These are phyloP conservation scores for Aspergillus floridensis DNA, from an alignment of 2,329 filamentous ascomycete species.

Conservation along the genomic window DNA sequence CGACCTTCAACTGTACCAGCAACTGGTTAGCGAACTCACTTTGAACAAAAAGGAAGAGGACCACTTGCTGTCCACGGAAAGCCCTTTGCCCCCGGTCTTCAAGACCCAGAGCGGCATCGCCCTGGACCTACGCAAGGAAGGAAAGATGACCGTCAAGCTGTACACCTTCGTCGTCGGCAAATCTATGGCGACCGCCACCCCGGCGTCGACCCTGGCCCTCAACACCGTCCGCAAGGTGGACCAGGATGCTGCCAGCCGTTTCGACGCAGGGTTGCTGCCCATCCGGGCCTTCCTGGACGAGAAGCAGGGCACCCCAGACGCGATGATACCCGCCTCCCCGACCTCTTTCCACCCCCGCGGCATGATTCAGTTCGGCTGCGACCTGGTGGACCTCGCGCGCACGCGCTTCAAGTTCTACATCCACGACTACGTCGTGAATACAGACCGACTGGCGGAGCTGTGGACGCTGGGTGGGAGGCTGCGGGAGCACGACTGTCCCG, in stretches of 20 bases:
- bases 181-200: background rate
- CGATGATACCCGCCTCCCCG: background rate
- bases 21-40: background rate
- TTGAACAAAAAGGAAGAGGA: background rate
- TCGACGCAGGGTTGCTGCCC: background rate
- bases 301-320: background rate
- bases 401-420: background rate
- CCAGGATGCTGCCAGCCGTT: background rate
- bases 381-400: background rate
- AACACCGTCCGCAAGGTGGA: background rate
- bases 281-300: background rate
- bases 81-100: background rate
- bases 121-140: background rate
- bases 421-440: background rate
- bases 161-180: background rate
- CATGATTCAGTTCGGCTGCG: background rate
- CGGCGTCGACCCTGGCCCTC: background rate
- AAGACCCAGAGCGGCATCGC: background rate
- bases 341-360: background rate
- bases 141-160: background rate
- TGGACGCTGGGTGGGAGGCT: background rate
- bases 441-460: background rate
- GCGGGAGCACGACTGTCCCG: background rate
- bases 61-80: background rate
- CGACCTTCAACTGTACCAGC: background rate